Evolutionary conservation across 129 eudicot genomes (phyloP).

Genomic region (Mikania micrantha): DNA sequence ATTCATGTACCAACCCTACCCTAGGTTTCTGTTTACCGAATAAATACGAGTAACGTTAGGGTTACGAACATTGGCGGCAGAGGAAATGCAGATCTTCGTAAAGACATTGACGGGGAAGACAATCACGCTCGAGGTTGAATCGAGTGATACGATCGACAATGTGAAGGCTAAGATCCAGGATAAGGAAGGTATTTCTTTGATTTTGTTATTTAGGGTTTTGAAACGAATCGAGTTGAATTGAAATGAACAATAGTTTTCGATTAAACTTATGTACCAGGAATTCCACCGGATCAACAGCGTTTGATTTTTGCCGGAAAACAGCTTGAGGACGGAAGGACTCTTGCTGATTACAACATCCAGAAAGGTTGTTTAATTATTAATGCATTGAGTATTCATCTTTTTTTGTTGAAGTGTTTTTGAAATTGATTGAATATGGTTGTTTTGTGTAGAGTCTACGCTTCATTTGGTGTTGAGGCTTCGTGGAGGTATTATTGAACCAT

Average conservation of each 20-base stretch:
- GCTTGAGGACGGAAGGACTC: constrained; percentile 60
- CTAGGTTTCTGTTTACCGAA: not conserved
- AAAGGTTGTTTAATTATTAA: constrained; percentile 25
- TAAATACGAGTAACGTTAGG: not conserved
- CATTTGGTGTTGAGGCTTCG: constrained; percentile 68
- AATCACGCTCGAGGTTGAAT: constrained; percentile 64
- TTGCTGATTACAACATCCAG: constrained; percentile 59
- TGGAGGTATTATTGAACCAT: constrained; percentile 65
- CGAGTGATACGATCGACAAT: constrained; percentile 56
- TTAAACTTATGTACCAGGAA: constrained; percentile 17
- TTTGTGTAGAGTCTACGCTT: constrained; percentile 45
- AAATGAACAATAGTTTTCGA: not conserved
- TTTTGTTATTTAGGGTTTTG: not conserved
- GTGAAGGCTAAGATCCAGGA: constrained; percentile 60
- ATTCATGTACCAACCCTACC: not conserved
- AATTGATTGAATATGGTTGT: not conserved
- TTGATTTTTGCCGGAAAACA: constrained; percentile 59
- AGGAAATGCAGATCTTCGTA: constrained; percentile 66
- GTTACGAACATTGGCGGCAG: constrained; percentile 13
- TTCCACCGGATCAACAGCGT: constrained; percentile 58
- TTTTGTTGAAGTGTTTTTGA: not conserved
- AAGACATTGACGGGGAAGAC: constrained; percentile 66
- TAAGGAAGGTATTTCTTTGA: constrained; percentile 41
- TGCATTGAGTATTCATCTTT: not conserved
- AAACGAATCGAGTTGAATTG: not conserved